Percentiles rank a stretch among this genome's conserved stretches.
Conservation (phyloP, 768 basidiomycete genomes). For the Russula virescens region DNA sequence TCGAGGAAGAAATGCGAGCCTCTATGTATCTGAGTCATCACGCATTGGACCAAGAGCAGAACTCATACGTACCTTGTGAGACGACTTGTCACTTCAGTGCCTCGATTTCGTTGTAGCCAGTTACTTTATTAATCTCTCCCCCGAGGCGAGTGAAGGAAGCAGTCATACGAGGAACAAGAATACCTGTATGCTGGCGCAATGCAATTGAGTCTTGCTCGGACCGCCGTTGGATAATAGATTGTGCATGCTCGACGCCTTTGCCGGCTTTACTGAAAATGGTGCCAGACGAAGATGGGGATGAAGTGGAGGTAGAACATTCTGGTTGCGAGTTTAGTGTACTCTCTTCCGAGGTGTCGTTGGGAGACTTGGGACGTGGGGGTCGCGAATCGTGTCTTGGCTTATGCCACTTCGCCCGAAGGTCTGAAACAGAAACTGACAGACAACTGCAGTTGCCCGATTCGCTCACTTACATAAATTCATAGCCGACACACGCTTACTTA, state of each 20-base stretch:
- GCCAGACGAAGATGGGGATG: not conserved
- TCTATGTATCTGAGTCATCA: conserved; percentile 53
- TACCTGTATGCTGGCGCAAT: conserved; percentile 51
- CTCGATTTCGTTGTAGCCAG: conserved; percentile 91
- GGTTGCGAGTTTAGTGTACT: not conserved
- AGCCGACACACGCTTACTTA: not conserved
- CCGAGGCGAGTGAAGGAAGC: conserved; percentile 69
- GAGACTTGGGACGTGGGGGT: not conserved
- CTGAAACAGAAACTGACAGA: no score
- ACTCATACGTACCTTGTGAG: no score
- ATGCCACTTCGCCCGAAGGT: conserved; percentile 44
- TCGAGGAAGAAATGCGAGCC: conserved; percentile 58
- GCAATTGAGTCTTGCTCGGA: no score
- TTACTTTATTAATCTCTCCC: conserved; percentile 75
- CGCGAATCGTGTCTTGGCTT: not conserved
- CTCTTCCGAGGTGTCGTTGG: not conserved
- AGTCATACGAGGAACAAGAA: conserved; percentile 50
- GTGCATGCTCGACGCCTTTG: not conserved
- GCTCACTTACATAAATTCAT: conserved; percentile 24
- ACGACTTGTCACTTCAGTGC: no score
- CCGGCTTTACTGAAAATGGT: not conserved
- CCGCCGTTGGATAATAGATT: conserved; percentile 35
- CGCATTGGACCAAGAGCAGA: no score
- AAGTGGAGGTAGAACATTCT: not conserved
- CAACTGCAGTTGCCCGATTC: conserved; percentile 68